phyloP scores from a whole-genome alignment of 2,329 filamentous ascomycete species.

The Knoxdaviesia proteae region DNA sequence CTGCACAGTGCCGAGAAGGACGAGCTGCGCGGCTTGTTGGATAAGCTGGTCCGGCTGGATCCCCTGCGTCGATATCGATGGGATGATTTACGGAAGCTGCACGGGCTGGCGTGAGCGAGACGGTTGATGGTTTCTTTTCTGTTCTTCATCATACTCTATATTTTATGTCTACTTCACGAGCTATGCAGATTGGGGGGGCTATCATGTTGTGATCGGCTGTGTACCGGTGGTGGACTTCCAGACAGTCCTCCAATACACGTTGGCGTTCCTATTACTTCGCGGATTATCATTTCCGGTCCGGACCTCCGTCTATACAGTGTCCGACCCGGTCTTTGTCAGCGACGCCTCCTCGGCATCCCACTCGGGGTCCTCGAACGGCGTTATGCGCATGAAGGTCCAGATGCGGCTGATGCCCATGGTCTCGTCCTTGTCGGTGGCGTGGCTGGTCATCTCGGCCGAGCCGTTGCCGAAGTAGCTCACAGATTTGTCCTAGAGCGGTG shows the following conservation, averaged over 20 bases:
- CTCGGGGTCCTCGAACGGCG: slow-evolving; percentile 19
- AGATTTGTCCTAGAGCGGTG: slow-evolving; percentile 18
- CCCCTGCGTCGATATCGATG: slow-evolving; percentile 56
- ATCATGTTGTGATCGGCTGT: too few relatives aligned
- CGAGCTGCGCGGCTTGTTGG: slow-evolving; percentile 37
- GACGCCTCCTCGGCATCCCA: neutral
- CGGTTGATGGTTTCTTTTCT: too few relatives aligned
- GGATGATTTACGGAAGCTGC: slow-evolving; percentile 40
- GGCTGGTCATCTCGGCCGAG: slow-evolving; percentile 20
- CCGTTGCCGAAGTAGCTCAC: slow-evolving; percentile 22
- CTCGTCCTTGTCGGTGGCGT: slow-evolving; percentile 18
- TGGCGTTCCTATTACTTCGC: too few relatives aligned
- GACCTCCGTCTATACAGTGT: too few relatives aligned
- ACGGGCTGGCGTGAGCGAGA: slow-evolving; percentile 6
- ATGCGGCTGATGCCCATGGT: slow-evolving; percentile 20
- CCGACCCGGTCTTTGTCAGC: too few relatives aligned
- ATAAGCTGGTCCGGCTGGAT: slow-evolving; percentile 47
- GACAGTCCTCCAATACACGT: too few relatives aligned
- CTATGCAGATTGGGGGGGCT: too few relatives aligned
- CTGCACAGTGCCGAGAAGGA: slow-evolving; percentile 17
- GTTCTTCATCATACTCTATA: too few relatives aligned
- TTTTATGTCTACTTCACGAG: too few relatives aligned
- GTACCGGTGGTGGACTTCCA: too few relatives aligned
- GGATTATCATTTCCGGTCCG: too few relatives aligned
- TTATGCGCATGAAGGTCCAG: slow-evolving; percentile 22